A percentile compares a stretch with the other conserved stretches of the same genome.
These are phyloP conservation scores for Penicillium sp. DNA, from an alignment of 2,329 filamentous ascomycete genomes.

Conservation along the genomic window DNA sequence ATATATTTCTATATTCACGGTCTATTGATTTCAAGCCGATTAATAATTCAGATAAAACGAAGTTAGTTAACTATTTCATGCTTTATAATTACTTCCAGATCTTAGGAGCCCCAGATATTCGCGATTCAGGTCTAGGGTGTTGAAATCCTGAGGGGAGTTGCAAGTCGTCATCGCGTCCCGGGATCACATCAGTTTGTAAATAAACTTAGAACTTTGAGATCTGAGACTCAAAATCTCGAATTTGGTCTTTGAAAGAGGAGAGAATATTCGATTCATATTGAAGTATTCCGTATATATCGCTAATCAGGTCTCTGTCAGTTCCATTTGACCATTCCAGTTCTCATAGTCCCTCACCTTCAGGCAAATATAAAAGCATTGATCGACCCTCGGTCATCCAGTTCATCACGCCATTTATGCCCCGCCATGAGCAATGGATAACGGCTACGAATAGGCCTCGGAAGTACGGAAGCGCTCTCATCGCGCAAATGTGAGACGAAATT, in stretches of 20 bases:
- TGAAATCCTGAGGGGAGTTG: slow-evolving; percentile 2
- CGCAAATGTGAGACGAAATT: slow-evolving; percentile 10
- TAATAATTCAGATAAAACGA: neutral
- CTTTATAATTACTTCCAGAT: neutral
- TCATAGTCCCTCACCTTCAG: neutral
- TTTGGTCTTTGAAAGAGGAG: neutral
- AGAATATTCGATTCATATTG: neutral
- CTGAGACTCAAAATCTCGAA: neutral
- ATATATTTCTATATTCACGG: neutral
- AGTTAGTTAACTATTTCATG: neutral
- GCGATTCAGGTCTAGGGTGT: neutral
- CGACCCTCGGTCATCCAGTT: slow-evolving; percentile 4
- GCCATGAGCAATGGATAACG: slow-evolving; percentile 30
- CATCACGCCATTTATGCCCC: slow-evolving; percentile 36
- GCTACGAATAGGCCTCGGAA: slow-evolving; percentile 1
- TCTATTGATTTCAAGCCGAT: neutral
- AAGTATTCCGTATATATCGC: neutral
- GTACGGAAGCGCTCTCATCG: slow-evolving; percentile 9
- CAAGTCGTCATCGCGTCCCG: slow-evolving; percentile 19
- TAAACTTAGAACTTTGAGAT: neutral
- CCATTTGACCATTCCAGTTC: neutral
- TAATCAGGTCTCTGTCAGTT: neutral
- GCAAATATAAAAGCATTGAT: neutral
- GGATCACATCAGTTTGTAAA: slow-evolving; percentile 23
- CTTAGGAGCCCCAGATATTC: neutral